phyloP scores from a whole-genome alignment of 352 stramenopile species.

The Globisporangium cystogenes region DNA sequence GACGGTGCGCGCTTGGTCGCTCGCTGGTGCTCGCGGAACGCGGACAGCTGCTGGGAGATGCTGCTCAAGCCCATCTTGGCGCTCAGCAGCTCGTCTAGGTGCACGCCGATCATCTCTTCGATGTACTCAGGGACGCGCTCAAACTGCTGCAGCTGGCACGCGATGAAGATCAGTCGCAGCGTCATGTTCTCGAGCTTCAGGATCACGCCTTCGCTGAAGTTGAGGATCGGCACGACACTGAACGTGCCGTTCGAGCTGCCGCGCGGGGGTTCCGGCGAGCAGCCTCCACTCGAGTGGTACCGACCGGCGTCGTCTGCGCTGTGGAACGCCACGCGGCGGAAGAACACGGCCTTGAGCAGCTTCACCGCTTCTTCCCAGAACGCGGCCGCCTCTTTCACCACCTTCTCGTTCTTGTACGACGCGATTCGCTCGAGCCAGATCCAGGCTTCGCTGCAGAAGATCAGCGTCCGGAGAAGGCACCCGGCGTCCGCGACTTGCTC shows the following conservation, averaged over 20 bases:
- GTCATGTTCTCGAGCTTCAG: constrained; percentile 58
- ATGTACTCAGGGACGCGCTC: constrained; percentile 72
- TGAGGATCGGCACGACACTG: constrained; percentile 73
- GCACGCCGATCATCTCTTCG: constrained; percentile 50
- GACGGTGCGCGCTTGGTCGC: constrained; percentile 6
- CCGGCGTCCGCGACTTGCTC: constrained; percentile 60
- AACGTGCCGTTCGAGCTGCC: constrained; percentile 33
- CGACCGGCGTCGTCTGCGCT: constrained; percentile 12
- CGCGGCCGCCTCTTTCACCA: constrained; percentile 64
- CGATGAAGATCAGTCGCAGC: constrained; percentile 60
- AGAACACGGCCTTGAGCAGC: constrained; percentile 71
- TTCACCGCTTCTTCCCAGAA: constrained; percentile 81
- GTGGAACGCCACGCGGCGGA: constrained; percentile 72
- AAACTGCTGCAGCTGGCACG: constrained; percentile 77
- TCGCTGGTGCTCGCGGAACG: constrained; percentile 56
- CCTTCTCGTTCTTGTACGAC: constrained; percentile 72
- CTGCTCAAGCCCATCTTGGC: constrained; percentile 67
- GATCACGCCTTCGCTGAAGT: constrained; percentile 79
- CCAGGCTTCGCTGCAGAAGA: constrained; percentile 68
- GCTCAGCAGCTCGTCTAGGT: constrained; percentile 75
- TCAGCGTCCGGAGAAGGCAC: constrained; percentile 52
- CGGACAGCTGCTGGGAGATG: constrained; percentile 65
- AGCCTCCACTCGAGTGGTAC: not conserved
- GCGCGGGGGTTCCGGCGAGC: not conserved
- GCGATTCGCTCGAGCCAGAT: constrained; percentile 71